Conservation (phyloP, 352 stramenopile species). For the Proteromonas lacertae region DNA sequence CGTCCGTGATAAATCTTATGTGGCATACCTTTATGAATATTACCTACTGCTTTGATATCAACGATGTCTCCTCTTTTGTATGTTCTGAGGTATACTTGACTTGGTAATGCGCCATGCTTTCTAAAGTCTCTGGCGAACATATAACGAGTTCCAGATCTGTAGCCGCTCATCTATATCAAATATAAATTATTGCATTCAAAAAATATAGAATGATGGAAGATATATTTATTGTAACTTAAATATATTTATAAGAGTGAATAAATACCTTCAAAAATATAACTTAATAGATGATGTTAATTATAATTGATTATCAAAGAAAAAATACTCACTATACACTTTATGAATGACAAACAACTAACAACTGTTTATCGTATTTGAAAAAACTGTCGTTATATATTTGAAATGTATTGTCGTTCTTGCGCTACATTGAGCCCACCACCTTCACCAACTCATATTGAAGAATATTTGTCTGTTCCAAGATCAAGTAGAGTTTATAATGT, state of each 20-base stretch:
- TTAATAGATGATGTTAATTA: constrained; percentile 1
- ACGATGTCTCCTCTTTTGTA: constrained; percentile 96
- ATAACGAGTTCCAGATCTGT: constrained; percentile 85
- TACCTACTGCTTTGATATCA: constrained; percentile 96
- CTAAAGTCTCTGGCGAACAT: constrained; percentile 97
- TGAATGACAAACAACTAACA: too few species aligned
- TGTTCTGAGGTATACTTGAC: constrained; percentile 80
- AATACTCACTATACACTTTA: too few species aligned
- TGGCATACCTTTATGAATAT: constrained; percentile 98
- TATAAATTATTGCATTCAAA: too few species aligned
- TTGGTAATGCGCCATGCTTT: constrained; percentile 66
- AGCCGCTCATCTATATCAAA: too few species aligned
- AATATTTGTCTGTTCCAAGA: too few species aligned
- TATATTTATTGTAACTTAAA: constrained; percentile 27
- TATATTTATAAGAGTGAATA: neutral
- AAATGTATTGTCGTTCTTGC: too few species aligned
- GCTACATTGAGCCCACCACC: too few species aligned
- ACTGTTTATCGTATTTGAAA: too few species aligned
- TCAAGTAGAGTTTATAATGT: too few species aligned
- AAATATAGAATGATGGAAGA: constrained; percentile 95
- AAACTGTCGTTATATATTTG: too few species aligned
- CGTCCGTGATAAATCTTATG: constrained; percentile 99
- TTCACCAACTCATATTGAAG: too few species aligned
- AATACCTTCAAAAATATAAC: neutral
- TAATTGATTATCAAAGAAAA: too few species aligned